A percentile compares a stretch with the other conserved stretches of the same genome.
phyloP scores from a whole-genome alignment of 1,139 yeast species.

The Blastobotrys petasosporus region DNA sequence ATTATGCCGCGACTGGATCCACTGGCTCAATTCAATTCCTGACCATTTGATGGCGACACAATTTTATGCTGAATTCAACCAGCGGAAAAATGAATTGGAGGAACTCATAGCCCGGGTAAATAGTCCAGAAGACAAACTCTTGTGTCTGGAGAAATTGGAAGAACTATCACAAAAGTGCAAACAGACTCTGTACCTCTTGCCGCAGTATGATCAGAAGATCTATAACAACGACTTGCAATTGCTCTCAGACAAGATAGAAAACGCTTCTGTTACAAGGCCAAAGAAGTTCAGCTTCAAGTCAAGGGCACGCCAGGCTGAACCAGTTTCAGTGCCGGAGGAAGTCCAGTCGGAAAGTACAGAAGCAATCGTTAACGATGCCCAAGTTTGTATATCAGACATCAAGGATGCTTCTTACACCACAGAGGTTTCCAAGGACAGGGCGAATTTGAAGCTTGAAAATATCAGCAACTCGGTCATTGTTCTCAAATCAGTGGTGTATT shows the following conservation, averaged over 20 bases:
- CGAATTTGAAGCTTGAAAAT: conserved; percentile 12
- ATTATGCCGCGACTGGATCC: no score
- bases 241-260: conserved; percentile 13
- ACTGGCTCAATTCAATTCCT: no score
- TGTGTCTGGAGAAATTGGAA: conserved; percentile 14
- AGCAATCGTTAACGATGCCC: background rate
- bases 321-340: background rate
- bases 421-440: background rate
- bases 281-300: conserved; percentile 18
- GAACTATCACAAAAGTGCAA: conserved; percentile 18
- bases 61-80: conserved; percentile 16
- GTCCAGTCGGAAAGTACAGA: background rate
- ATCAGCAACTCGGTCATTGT: conserved; percentile 13
- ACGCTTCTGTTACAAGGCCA: conserved; percentile 11
- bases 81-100: conserved; percentile 16
- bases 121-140: conserved; percentile 12
- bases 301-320: background rate
- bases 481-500: conserved; percentile 6
- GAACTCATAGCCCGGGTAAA: conserved; percentile 14
- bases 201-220: conserved; percentile 23
- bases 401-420: no score
- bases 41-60: conserved; percentile 4
- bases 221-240: conserved; percentile 18
- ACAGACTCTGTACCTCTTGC: conserved; percentile 15
- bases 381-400: no score